Evolutionary conservation across 2,329 filamentous ascomycete genomes (phyloP).

Genomic region (Fusarium sp.): DNA sequence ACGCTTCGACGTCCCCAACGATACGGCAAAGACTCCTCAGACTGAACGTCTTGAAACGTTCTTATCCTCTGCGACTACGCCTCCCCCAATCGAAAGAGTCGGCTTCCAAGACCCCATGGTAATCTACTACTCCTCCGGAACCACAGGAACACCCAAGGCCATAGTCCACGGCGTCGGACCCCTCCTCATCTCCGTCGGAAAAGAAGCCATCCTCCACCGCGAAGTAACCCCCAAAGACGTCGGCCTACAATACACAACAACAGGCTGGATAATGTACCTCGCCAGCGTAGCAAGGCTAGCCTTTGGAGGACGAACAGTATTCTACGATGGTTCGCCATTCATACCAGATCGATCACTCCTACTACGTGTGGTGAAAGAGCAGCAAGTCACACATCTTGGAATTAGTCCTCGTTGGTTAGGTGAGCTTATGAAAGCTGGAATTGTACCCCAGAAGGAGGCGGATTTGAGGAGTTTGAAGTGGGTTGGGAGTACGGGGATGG

Average conservation of each 20-base stretch:
- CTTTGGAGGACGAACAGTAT: conserved; percentile 65
- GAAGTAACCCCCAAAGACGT: conserved; percentile 52
- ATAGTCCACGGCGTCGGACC: conserved; percentile 81
- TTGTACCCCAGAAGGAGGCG: conserved; percentile 67
- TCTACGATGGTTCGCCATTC: conserved; percentile 89
- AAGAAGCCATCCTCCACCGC: conserved; percentile 67
- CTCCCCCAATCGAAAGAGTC: conserved; percentile 65
- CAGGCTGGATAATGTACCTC: conserved; percentile 91
- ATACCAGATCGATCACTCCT: conserved; percentile 70
- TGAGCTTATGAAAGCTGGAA: conserved; percentile 70
- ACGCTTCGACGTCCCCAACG: conserved; percentile 67
- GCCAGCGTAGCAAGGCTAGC: conserved; percentile 65
- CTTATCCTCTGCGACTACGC: conserved; percentile 46
- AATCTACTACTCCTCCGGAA: conserved; percentile 81
- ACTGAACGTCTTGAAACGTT: conserved; percentile 58
- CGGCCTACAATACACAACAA: conserved; percentile 67
- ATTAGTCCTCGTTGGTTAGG: conserved; percentile 79
- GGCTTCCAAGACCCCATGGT: conserved; percentile 78
- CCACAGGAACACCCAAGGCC: conserved; percentile 83
- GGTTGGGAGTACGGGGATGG: conserved; percentile 82
- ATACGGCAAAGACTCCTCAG: conserved; percentile 62
- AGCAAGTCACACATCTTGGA: conserved; percentile 75
- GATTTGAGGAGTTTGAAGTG: conserved; percentile 67
- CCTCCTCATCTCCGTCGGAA: conserved; percentile 59
- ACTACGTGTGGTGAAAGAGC: conserved; percentile 67